A percentile compares a stretch with the other conserved stretches of the same genome.
Evolutionary conservation across 768 basidiomycete species (phyloP).

Genomic region (Hygrophorus russula): DNA sequence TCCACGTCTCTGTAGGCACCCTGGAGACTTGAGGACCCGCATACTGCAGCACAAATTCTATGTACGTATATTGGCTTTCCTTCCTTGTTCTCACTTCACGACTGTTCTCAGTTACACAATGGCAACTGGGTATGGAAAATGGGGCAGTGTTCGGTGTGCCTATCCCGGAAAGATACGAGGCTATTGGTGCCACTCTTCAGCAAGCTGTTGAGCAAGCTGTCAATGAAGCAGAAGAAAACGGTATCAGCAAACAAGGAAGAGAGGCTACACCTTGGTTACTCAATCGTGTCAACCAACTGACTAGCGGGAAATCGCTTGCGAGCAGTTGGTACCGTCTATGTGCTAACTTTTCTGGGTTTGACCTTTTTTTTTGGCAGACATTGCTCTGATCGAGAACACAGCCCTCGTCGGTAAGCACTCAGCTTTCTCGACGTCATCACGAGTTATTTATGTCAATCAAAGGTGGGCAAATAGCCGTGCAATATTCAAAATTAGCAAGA

Average conservation of each 20-base stretch:
- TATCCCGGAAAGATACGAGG: slow-evolving; percentile 70
- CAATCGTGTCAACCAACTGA: slow-evolving; percentile 70
- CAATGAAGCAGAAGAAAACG: slow-evolving; percentile 69
- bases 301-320: slow-evolving; percentile 55
- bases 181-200: slow-evolving; percentile 59
- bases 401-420: slow-evolving; percentile 60
- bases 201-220: slow-evolving; percentile 76
- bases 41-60: slow-evolving; percentile 62
- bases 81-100: not conserved
- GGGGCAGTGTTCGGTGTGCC: slow-evolving; percentile 83
- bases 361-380: slow-evolving; percentile 34
- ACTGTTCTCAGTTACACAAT: slow-evolving; percentile 45
- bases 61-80: slow-evolving; percentile 30
- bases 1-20: slow-evolving; percentile 45
- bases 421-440: not conserved
- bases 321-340: slow-evolving; percentile 6
- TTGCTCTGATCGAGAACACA: slow-evolving; percentile 85
- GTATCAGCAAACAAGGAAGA: slow-evolving; percentile 72
- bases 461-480: slow-evolving; percentile 74
- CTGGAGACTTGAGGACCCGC: slow-evolving; percentile 58
- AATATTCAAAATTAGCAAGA: slow-evolving; percentile 47
- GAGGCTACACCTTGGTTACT: slow-evolving; percentile 94
- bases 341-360: not conserved
- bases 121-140: slow-evolving; percentile 59
- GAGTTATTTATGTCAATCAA: slow-evolving; percentile 3